These are phyloP conservation scores for Fomitopsis palustris DNA, from an alignment of 1,284 basidiomycete species.

Conservation along the genomic window DNA sequence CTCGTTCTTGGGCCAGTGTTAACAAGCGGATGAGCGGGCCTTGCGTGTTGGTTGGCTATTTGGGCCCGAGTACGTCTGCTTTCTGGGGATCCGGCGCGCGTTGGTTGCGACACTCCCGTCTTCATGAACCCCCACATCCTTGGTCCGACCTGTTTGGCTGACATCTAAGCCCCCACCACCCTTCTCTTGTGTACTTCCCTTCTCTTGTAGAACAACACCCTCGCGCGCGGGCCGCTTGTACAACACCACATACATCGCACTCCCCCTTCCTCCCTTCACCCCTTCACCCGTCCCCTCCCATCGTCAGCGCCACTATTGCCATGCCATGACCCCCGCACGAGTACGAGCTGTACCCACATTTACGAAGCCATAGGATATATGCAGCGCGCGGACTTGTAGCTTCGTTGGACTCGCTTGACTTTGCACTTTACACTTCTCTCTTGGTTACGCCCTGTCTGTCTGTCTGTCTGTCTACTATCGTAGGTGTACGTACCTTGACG, in stretches of 20 bases:
- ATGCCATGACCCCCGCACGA: neutral
- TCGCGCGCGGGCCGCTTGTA: neutral
- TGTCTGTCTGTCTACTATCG: too few species aligned
- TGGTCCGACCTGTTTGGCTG: too few species aligned
- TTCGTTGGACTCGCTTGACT: neutral
- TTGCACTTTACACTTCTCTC: too few species aligned
- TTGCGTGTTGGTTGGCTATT: neutral
- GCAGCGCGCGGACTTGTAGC: constrained; percentile 6
- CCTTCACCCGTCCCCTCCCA: too few species aligned
- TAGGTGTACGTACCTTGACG: too few species aligned
- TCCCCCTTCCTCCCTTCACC: neutral
- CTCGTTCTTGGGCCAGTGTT: constrained; percentile 26
- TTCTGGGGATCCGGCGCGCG: neutral
- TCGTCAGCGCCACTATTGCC: neutral
- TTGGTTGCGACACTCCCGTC: too few species aligned
- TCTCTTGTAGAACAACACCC: neutral
- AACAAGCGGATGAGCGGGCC: constrained; percentile 1
- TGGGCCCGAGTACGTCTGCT: neutral
- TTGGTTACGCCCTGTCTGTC: too few species aligned
- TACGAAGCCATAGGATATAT: neutral
- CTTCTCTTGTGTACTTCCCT: neutral
- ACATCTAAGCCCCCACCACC: neutral
- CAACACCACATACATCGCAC: neutral
- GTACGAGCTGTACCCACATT: neutral
- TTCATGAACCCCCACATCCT: too few species aligned